Evolutionary conservation across 2,329 filamentous ascomycete species (phyloP), one percentile per base, ranked within the genome.

Genomic region (Trichothecium roseum): DNA sequence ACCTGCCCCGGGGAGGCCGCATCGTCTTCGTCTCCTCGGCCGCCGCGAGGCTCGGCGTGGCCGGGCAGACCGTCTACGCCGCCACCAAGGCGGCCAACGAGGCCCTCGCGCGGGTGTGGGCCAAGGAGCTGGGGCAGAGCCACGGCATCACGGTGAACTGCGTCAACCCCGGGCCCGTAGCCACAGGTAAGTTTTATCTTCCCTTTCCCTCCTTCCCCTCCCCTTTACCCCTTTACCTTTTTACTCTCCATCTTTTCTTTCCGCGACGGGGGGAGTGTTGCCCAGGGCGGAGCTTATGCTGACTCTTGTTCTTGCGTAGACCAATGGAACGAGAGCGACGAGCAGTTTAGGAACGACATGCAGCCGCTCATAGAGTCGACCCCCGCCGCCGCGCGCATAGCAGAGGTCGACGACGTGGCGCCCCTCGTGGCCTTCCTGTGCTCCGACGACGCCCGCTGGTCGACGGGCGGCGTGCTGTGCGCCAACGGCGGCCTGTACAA

Each of bases 11-110:
- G 7, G 61, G 47, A 1, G 47, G 47, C 1, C 40, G 49, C 0
- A 44, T 51, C 14, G 41, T 51, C 34, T 51, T 51, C 10, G 40
- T 51, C 3, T 40, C 39, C 3, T 51, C 47, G 2, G 46, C 44
- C 1, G 41, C 39, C 4, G 32, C 49, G 0, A 46, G 43, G 24
- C 30, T 39, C 16, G 49, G 49, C 3, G 36, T 41, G 2, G 22
- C 24, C 10, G 27, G 34, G 0, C 43, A 54, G 24, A 50, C 53
- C 0, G 49, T 60, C 0, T 61, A 62, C 22, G 52, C 44, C 0
- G 46, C 54, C 3, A 54, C 54, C 0, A 60, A 60, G 34, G 57
- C 54, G 7, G 56, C 57, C 0, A 38, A 47, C 17, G 55, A 57
- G 32, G 47, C 47, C 1, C 24, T 53, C 2, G 43, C 40, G 2